Conservation (phyloP, 1,284 basidiomycete species). For the Ganoderma boninense region DNA sequence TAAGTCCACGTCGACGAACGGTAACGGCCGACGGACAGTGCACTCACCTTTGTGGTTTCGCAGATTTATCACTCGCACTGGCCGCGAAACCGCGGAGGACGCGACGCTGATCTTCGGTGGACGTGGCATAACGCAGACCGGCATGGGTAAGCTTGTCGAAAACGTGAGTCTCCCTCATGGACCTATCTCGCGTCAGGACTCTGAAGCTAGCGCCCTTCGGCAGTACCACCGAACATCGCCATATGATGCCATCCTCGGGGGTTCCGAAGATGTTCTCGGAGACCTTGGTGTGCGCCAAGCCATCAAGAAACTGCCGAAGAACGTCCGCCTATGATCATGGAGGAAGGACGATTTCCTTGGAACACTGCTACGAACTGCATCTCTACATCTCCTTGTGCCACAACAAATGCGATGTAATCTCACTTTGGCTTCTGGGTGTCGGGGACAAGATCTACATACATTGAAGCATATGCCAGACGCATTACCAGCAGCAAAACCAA, state of each 20-base stretch:
- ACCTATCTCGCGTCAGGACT: neutral
- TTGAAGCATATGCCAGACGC: neutral
- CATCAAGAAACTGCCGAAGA: slow-evolving; percentile 65
- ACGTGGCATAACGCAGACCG: slow-evolving; percentile 57
- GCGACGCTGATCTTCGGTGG: slow-evolving; percentile 64
- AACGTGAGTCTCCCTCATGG: slow-evolving; percentile 50
- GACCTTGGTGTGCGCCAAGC: slow-evolving; percentile 73
- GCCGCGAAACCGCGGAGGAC: slow-evolving; percentile 77
- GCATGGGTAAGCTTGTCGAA: slow-evolving; percentile 65
- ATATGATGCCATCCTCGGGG: slow-evolving; percentile 61
- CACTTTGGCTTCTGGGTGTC: neutral
- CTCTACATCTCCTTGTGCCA: slow-evolving; percentile 1
- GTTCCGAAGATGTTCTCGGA: slow-evolving; percentile 60
- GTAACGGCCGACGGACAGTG: neutral
- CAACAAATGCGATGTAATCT: neutral
- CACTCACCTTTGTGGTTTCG: slow-evolving; percentile 3
- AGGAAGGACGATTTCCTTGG: neutral
- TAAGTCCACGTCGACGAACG: slow-evolving; percentile 42
- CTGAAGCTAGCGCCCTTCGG: slow-evolving; percentile 4
- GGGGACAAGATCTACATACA: neutral
- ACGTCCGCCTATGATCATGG: slow-evolving; percentile 51
- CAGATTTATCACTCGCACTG: slow-evolving; percentile 72
- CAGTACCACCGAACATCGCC: slow-evolving; percentile 64
- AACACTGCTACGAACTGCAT: neutral
- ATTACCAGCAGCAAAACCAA: neutral